Evolutionary conservation across 2,329 filamentous ascomycete species (phyloP).

Genomic region (Alternaria gansuensis): DNA sequence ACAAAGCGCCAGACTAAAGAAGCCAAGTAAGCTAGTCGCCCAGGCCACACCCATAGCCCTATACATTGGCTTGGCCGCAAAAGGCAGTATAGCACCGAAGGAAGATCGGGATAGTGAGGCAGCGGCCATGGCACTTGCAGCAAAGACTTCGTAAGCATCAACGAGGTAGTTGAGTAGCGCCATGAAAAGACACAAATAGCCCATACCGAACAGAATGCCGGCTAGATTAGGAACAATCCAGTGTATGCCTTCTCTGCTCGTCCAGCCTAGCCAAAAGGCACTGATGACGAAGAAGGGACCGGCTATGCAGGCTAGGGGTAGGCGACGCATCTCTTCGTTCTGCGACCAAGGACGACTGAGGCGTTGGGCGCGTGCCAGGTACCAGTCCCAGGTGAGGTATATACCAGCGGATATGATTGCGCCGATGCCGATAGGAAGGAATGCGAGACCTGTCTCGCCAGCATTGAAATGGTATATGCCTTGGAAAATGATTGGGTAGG

Average conservation of each 20-base stretch:
- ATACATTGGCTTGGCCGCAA: constrained; percentile 67
- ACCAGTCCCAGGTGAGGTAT: constrained; percentile 71
- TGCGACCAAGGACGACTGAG: constrained; percentile 64
- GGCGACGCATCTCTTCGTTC: constrained; percentile 71
- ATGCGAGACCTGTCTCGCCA: constrained; percentile 72
- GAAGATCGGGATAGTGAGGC: constrained; percentile 81
- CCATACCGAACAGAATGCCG: constrained; percentile 57
- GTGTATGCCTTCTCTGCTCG: constrained; percentile 49
- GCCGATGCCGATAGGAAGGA: constrained; percentile 73
- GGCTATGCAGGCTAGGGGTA: constrained; percentile 75
- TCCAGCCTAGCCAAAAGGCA: constrained; percentile 58
- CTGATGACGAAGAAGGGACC: constrained; percentile 65
- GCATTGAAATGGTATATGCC: constrained; percentile 70
- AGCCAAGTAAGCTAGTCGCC: constrained; percentile 63
- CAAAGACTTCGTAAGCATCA: constrained; percentile 75
- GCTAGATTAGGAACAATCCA: constrained; percentile 57
- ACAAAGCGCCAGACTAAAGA: constrained; percentile 60
- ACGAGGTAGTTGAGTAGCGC: constrained; percentile 68
- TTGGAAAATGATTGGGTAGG: constrained; percentile 73
- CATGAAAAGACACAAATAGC: constrained; percentile 62
- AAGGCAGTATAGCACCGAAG: constrained; percentile 72
- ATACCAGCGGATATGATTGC: constrained; percentile 66
- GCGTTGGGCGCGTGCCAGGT: constrained; percentile 63
- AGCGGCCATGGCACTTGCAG: constrained; percentile 80
- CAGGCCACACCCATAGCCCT: constrained; percentile 73